Evolutionary conservation across 1,284 basidiomycete genomes (phyloP).

Genomic region (Ustilago cynodontis): DNA sequence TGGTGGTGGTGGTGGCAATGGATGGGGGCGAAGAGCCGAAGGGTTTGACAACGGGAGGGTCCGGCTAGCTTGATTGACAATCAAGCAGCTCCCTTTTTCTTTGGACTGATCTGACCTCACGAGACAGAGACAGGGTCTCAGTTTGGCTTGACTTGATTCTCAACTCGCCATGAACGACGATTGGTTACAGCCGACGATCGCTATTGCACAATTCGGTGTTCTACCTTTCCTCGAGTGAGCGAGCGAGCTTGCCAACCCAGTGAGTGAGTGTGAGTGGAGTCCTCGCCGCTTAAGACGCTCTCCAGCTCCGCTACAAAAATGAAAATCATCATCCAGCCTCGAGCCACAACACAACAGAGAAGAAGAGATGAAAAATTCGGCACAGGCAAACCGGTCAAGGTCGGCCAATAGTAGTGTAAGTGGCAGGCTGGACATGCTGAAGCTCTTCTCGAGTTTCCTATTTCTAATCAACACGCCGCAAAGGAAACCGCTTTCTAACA

Average conservation of each 20-base stretch:
- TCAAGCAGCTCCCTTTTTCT: constrained; percentile 1
- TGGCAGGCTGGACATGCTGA: background rate
- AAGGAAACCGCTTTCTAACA: background rate
- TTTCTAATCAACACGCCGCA: constrained; percentile 22
- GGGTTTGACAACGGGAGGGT: background rate
- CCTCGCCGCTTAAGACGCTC: background rate
- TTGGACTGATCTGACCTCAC: background rate
- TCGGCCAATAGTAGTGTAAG: background rate
- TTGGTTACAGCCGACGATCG: constrained; percentile 8
- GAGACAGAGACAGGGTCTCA: constrained; percentile 4
- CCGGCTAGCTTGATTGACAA: constrained; percentile 4
- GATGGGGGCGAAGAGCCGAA: background rate
- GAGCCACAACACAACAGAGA: too few species aligned
- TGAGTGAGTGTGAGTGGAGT: constrained; percentile 4
- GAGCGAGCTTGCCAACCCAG: too few species aligned
- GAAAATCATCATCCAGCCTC: too few species aligned
- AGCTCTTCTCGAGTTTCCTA: background rate
- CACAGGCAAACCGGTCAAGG: constrained; percentile 3
- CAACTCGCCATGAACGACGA: background rate
- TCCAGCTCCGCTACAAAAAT: background rate
- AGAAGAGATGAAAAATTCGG: background rate
- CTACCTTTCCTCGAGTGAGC: background rate
- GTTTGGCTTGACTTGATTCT: background rate
- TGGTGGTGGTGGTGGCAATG: background rate
- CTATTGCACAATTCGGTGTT: background rate